Conservation (phyloP, 2,329 filamentous ascomycete species). For the Penicillium sp. region DNA sequence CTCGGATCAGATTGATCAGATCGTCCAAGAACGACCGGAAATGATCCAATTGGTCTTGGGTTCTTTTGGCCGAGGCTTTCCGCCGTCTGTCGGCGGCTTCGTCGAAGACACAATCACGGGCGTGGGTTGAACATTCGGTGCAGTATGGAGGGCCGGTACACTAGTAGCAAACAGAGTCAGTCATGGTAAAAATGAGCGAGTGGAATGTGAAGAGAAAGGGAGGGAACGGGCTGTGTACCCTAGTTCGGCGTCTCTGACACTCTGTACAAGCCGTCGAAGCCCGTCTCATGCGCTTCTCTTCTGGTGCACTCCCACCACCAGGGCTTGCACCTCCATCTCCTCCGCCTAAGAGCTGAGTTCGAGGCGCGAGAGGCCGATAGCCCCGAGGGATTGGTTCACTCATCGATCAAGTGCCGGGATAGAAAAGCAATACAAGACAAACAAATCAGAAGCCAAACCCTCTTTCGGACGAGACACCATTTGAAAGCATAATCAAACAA, state of each 20-base stretch:
- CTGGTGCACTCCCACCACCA: constrained; percentile 17
- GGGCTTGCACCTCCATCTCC: constrained; percentile 16
- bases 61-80: constrained; percentile 32
- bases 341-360: constrained; percentile 18
- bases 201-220: not conserved
- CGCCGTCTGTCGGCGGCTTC: constrained; percentile 39
- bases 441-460: constrained; percentile 1
- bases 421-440: not conserved
- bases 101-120: constrained; percentile 36
- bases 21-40: constrained; percentile 30
- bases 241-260: constrained; percentile 40
- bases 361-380: constrained; percentile 36
- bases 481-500: constrained; percentile 10
- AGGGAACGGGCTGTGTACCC: constrained; percentile 27
- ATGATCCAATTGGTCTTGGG: constrained; percentile 32
- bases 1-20: constrained; percentile 29
- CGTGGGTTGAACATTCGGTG: constrained; percentile 35
- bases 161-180: constrained; percentile 19
- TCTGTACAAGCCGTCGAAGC: constrained; percentile 41
- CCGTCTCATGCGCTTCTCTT: constrained; percentile 36
- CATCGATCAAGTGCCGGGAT: constrained; percentile 21
- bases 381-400: constrained; percentile 27
- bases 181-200: not conserved
- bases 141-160: constrained; percentile 34
- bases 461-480: constrained; percentile 2